These are phyloP conservation scores for Colletotrichum acutatum DNA, from an alignment of 2,329 filamentous ascomycete genomes.

Conservation along the genomic window DNA sequence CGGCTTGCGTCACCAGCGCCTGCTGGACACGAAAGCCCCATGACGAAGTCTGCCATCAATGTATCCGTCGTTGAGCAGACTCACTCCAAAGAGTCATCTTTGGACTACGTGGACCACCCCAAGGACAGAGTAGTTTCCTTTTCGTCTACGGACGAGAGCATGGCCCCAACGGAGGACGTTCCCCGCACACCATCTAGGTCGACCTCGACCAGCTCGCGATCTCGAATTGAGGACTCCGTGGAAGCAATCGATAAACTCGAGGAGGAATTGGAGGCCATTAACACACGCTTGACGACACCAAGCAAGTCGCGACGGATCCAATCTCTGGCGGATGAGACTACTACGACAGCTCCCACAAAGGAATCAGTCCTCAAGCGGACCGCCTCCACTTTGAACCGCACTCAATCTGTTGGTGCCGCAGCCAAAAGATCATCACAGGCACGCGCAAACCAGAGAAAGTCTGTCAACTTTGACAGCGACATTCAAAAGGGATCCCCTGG, in stretches of 20 bases:
- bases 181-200: slow-evolving; percentile 27
- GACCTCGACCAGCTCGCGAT: slow-evolving; percentile 40
- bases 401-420: slow-evolving; percentile 52
- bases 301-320: slow-evolving; percentile 31
- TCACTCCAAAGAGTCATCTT: neutral
- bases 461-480: slow-evolving; percentile 43
- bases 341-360: neutral
- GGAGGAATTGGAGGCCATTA: slow-evolving; percentile 68
- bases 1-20: neutral
- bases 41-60: neutral
- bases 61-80: neutral
- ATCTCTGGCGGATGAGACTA: neutral
- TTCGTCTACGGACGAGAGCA: slow-evolving; percentile 20
- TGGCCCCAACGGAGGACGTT: neutral
- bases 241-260: slow-evolving; percentile 71
- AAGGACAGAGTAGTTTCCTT: slow-evolving; percentile 19
- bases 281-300: slow-evolving; percentile 48
- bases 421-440: slow-evolving; percentile 50
- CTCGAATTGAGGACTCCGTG: slow-evolving; percentile 72
- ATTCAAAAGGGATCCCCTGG: slow-evolving; percentile 38
- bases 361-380: neutral
- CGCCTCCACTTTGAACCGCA: slow-evolving; percentile 35
- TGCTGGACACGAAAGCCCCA: neutral
- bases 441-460: slow-evolving; percentile 53
- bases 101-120: neutral